Base-by-base conservation (phyloP, 2,329 filamentous ascomycete genomes). In the Nigrospora sphaerica region DNA sequence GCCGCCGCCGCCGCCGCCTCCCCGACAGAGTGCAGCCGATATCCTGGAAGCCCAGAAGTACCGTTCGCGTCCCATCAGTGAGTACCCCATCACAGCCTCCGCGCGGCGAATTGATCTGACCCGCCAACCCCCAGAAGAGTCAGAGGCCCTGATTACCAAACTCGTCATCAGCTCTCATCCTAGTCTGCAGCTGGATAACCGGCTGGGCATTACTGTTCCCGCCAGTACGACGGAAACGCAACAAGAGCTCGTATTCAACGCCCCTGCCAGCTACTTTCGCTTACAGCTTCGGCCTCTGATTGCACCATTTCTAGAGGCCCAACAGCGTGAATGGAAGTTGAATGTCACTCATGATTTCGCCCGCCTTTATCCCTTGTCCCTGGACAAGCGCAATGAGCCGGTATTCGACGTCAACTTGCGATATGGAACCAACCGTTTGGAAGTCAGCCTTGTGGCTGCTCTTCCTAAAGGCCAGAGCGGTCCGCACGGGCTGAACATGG, bases 361-460 rank as follows among this genome's bases (percentile, higher is more conserved):
- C 43, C 74, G 85, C 9, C 72, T 85, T n/a, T 71, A 69, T 38
- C 72, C 65, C 55, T 59, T 61, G 51, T 34, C 64, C 66, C 33
- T 75, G 78, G 74, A 79, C 18, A 80, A 81, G 54, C 73, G 66
- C 40, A 72, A 74, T 49, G 80, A 80, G 51, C 82, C 84, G n/a
- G 69, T 86, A 1, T 95, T 89, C 56, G 90, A 95, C 55, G 77
- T 83, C 9, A 78, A 78, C 44, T 69, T 95, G 28, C 75, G 79
- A 23, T 76, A 78, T 2, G 89, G 88, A 7, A 75, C 89, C 43
- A 95, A 93, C 55, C 77, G 83, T 39, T 77, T 95, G 43, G 85
- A 90, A 56, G 75, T 95, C 9, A 86, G 92, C 57, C 73, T 92
- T 48, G 80, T 90, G 52, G 87, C 86, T 1, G 83, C 83, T 7